phyloP scores from a whole-genome alignment of 2,329 filamentous ascomycete genomes.

The Apiospora aurea region DNA sequence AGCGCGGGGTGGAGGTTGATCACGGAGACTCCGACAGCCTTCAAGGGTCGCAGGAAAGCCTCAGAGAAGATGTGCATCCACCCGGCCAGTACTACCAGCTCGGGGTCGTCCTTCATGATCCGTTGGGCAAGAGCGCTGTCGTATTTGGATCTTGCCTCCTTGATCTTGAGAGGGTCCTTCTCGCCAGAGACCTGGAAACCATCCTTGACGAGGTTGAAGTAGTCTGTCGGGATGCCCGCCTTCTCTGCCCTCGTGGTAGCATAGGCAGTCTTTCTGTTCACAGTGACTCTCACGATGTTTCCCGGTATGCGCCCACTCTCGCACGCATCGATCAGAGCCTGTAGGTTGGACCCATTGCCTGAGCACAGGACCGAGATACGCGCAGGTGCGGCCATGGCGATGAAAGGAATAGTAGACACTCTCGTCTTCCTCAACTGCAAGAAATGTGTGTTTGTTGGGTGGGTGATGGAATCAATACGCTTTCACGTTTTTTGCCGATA shows the following conservation, averaged over 20 bases:
- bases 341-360: conserved; percentile 74
- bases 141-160: conserved; percentile 70
- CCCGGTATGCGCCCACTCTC: conserved; percentile 49
- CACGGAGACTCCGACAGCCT: conserved; percentile 66
- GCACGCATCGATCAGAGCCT: conserved; percentile 69
- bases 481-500: not conserved
- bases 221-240: conserved; percentile 73
- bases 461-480: not conserved
- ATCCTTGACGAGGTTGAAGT: conserved; percentile 82
- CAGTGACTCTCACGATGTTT: conserved; percentile 54
- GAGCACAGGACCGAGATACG: conserved; percentile 67
- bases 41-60: conserved; percentile 73
- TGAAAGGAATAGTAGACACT: not conserved
- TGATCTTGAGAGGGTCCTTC: conserved; percentile 60
- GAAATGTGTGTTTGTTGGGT: not conserved
- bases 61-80: conserved; percentile 86
- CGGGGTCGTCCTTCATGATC: conserved; percentile 69
- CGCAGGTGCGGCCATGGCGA: conserved; percentile 26
- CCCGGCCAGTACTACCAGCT: conserved; percentile 81
- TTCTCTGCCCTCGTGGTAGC: conserved; percentile 51
- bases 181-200: conserved; percentile 68
- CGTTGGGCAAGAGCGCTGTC: conserved; percentile 76
- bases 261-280: conserved; percentile 57
- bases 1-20: conserved; percentile 87
- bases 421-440: conserved; percentile 14